phyloP scores from a whole-genome alignment of 805 yeast species.

The Lipomyces yamadae region DNA sequence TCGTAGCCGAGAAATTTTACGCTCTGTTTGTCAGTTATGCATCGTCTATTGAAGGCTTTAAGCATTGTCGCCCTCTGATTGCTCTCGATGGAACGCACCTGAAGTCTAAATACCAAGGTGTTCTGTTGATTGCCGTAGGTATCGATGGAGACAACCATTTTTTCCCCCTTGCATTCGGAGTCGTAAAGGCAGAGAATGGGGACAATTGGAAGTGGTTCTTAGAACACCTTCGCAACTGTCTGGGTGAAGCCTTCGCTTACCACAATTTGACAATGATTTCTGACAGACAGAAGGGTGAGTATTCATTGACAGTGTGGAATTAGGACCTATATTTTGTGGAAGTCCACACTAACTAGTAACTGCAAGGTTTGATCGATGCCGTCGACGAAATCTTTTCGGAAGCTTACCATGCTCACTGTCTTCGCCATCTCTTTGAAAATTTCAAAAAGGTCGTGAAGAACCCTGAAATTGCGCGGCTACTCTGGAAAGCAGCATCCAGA shows the following conservation, averaged over 20 bases:
- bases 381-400: too few species aligned
- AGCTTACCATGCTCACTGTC: too few species aligned
- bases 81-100: too few species aligned
- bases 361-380: background rate
- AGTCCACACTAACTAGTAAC: background rate
- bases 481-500: conserved; percentile 3
- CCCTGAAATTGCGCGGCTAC: conserved; percentile 3
- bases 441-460: conserved; percentile 2
- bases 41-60: too few species aligned
- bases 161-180: background rate
- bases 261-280: background rate
- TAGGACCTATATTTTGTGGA: background rate
- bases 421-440: background rate
- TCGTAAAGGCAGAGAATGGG: background rate
- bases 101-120: background rate
- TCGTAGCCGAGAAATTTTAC: too few species aligned
- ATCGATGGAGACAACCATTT: background rate
- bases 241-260: background rate
- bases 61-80: too few species aligned
- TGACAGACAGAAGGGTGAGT: background rate
- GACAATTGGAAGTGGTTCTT: background rate
- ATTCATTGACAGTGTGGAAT: background rate
- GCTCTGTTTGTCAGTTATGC: too few species aligned
- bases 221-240: background rate
- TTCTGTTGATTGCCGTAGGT: background rate